A percentile compares a stretch with the other conserved stretches of the same genome.
These are phyloP conservation scores for Stephania yunnanensis DNA, from an alignment of 164 flowering plant genomes.

Conservation along the genomic window DNA sequence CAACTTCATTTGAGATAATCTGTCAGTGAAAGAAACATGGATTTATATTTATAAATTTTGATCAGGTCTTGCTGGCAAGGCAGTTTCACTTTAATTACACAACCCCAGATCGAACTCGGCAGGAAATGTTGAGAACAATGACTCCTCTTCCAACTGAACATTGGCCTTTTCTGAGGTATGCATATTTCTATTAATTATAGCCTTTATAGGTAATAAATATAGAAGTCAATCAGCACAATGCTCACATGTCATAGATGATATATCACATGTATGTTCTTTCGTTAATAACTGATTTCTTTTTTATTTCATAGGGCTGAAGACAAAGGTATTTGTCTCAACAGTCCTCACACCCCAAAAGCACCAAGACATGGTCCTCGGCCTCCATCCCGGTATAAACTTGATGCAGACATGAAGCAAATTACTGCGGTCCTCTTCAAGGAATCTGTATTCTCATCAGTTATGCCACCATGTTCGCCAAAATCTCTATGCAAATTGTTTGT, in stretches of 20 bases:
- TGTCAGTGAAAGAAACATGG: conserved; percentile 1
- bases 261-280: background rate
- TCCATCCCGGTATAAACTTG: conserved; percentile 51
- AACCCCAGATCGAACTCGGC: conserved; percentile 90
- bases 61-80: conserved; percentile 67
- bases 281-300: background rate
- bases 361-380: conserved; percentile 77
- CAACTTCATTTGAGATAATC: background rate
- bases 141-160: conserved; percentile 77
- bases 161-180: conserved; percentile 74
- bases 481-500: conserved; percentile 64
- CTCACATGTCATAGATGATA: background rate
- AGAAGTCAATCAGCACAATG: background rate
- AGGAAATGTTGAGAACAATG: conserved; percentile 64
- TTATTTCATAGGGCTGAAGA: conserved; percentile 36
- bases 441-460: conserved; percentile 46
- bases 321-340: conserved; percentile 28
- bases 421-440: conserved; percentile 83
- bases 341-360: conserved; percentile 84
- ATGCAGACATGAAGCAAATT: conserved; percentile 57
- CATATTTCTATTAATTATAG: too few relatives aligned
- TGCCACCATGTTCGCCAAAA: conserved; percentile 54
- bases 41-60: conserved; percentile 9
- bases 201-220: background rate
- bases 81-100: conserved; percentile 80